Evolutionary conservation across 345 rosid genomes (phyloP), one percentile per base, ranked within the genome.

Genomic region (Lepidium africanum): DNA sequence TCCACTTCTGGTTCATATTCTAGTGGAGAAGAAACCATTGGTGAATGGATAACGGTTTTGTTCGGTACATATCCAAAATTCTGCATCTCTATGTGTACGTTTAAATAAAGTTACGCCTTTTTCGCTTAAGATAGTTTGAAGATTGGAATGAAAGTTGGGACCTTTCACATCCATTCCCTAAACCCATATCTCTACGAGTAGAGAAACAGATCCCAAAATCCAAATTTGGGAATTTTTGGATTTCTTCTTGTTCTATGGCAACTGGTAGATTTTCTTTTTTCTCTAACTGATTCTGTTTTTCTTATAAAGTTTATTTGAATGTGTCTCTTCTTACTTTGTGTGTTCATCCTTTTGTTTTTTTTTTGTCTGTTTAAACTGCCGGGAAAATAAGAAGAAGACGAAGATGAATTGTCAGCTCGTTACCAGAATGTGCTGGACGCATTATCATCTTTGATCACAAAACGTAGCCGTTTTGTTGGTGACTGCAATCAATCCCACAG

Each of bases 401-500:
- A 70, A 23, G 41, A 36, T 65, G 85, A 77, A 58, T 64, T 80
- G 12, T 68, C 68, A 41, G 61, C 70, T 70, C 75, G 86, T 37
- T 91, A 85, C 63, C 83, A 85, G 21, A 85, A 82, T 17, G 83
- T 92, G 39, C 63, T 94, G 88, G 89, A 86, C 49, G 91, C 87
- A 47, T 74, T 94, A 53, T 91, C 96, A n/a, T 86, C 97, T 52
- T 73, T 94, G 64, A 91, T 87, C 33, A 86, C 93, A 30, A 87
- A 91, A 76, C 88, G 91, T 19, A 86, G 67, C 67, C 92, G 92
- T 59, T 86, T 85, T 40, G 89, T 79, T 5, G 32, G 32, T 62
- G 84, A 79, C 64, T 83, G 79, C 71, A 73, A 81, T 16, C 78
- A 69, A 9, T 92, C 92, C 32, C 86, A 87, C 56, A 82, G 95